Percentiles rank a stretch among this genome's conserved stretches.
Evolutionary conservation across 768 basidiomycete species (phyloP).

Genomic region (Tephrocybe sp.): DNA sequence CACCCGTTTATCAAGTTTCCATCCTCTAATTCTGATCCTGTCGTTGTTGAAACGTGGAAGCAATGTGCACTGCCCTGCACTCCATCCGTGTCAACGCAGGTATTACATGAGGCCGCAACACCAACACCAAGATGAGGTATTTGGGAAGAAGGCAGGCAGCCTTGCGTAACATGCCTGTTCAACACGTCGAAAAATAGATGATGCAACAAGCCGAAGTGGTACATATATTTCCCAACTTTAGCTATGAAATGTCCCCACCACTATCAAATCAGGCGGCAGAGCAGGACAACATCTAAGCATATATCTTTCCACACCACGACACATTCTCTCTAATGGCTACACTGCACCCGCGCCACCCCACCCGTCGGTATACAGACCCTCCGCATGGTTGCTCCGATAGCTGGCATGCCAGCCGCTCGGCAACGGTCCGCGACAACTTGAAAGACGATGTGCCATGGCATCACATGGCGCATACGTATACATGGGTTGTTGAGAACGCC

Average conservation of each 20-base stretch:
- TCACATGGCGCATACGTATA: conserved; percentile 41
- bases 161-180: conserved; percentile 34
- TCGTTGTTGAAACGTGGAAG: conserved; percentile 19
- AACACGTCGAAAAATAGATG: conserved; percentile 21
- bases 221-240: conserved; percentile 13
- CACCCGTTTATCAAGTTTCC: conserved; percentile 15
- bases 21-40: background rate
- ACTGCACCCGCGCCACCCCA: conserved; percentile 4
- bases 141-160: conserved; percentile 10
- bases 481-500: conserved; percentile 56
- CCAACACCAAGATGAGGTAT: conserved; percentile 2
- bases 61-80: conserved; percentile 4
- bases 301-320: background rate
- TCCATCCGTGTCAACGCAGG: background rate
- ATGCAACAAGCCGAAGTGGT: conserved; percentile 10
- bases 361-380: conserved; percentile 8
- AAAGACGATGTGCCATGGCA: conserved; percentile 32
- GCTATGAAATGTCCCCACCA: conserved; percentile 6
- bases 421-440: conserved; percentile 8
- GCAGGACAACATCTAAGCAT: background rate
- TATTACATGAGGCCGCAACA: background rate
- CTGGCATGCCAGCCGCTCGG: conserved; percentile 7
- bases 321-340: conserved; percentile 10
- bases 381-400: conserved; percentile 4
- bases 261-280: background rate